A percentile compares a stretch with the other conserved stretches of the same genome.
Evolutionary conservation across 768 basidiomycete species (phyloP).

Genomic region (Candolleomyces eurysporus): DNA sequence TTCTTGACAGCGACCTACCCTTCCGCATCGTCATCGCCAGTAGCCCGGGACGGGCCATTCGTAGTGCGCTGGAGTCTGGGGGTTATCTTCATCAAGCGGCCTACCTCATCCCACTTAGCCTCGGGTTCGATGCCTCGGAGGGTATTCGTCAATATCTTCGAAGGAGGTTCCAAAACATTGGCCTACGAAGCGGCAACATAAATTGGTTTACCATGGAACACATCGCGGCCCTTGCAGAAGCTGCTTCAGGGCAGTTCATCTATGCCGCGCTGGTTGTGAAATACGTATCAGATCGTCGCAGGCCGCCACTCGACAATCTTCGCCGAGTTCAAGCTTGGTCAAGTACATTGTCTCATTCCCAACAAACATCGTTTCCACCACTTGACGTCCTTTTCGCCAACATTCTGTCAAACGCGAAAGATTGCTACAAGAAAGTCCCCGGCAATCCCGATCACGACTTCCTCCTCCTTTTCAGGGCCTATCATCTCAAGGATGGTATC

Average conservation of each 20-base stretch:
- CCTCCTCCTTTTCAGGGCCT: neutral
- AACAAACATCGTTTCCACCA: neutral
- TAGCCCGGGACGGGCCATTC: no score
- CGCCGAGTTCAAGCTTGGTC: neutral
- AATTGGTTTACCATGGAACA: neutral
- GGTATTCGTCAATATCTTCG: no score
- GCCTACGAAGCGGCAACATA: no score
- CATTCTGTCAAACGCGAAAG: neutral
- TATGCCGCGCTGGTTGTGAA: constrained; percentile 10
- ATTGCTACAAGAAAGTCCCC: neutral
- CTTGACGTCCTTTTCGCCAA: constrained; percentile 6
- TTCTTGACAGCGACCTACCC: no score
- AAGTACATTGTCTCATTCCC: no score
- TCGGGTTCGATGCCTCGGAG: no score
- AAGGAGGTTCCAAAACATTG: no score
- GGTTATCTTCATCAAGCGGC: no score
- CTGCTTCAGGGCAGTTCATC: constrained; percentile 13
- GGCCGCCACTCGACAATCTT: neutral
- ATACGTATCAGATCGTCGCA: constrained; percentile 14
- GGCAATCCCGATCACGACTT: neutral
- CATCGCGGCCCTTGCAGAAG: constrained; percentile 2
- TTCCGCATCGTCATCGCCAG: no score
- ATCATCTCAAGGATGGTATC: no score
- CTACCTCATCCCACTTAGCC: no score
- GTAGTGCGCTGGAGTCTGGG: no score